Base-by-base conservation (phyloP, 768 basidiomycete genomes). In the Candolleomyces efflorescens region DNA sequence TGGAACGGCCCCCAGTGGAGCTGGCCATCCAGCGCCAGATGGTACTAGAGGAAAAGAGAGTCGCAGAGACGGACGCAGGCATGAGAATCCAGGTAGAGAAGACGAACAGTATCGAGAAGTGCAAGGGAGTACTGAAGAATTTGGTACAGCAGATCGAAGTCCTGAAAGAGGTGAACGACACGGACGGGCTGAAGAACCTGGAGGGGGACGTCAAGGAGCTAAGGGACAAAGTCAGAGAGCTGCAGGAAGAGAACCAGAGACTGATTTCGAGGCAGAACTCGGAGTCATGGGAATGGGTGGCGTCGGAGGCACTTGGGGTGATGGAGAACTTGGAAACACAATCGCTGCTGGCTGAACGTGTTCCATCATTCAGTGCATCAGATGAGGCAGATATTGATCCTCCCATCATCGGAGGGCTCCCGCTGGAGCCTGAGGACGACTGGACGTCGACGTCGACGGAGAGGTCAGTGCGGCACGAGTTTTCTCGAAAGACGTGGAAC, bases 11-110 rank as follows among this genome's bases (percentile, higher is more conserved):
- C 2, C 61, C 65, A 17, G 32, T 54, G 13, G 20, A 58, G 10
- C 57, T 68, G 24, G 47, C 18, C 11, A 63, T 68, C 17, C 65
- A 68, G 59, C 38, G 38, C 2, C 64, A 68, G 60, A 55, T 67
- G 44, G 64, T 67, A 12, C 53, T 67, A 26, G 43, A 65, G 48
- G 20, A 56, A 2, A 65, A 58, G 32, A 45, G 20, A 5, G 43
- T 63, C 2, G 49, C 18, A 10, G 54, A 60, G 43, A 60, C 54
- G 17, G 41, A 55, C 13, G 59, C 59, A 11, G 59, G 59, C n/a
- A 41, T 56, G 48, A 37, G 20, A 32, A 23, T 56, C 10, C 59
- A 56, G 24, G 13, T 26, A 13, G 59, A 60, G 41, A 55, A 53
- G 54, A 36, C 45, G 39, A 32, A 48, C 9, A 17, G 26, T 4